These are phyloP conservation scores for Aspergillus sparsus DNA, from an alignment of 495 filamentous ascomycete genomes.

Conservation along the genomic window DNA sequence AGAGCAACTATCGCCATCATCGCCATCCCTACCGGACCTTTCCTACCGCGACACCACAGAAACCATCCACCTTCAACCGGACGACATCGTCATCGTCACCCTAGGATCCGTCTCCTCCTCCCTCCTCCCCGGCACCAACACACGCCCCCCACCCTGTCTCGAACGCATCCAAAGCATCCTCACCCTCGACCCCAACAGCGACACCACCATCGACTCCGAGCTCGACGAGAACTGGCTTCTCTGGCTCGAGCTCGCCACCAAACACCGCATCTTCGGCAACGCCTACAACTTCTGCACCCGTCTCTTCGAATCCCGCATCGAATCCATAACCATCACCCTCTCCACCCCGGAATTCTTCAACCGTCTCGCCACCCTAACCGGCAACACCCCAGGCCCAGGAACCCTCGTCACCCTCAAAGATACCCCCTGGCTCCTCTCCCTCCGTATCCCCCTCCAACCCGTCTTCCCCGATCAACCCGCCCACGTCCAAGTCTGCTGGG, in stretches of 20 bases:
- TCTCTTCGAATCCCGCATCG: constrained; percentile 35
- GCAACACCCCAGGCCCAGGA: constrained; percentile 32
- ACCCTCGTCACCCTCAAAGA: constrained; percentile 39
- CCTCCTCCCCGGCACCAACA: constrained; percentile 29
- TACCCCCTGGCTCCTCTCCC: constrained; percentile 39
- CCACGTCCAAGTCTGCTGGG: constrained; percentile 39
- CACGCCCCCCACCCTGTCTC: constrained; percentile 19
- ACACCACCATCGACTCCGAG: constrained; percentile 19
- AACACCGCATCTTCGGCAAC: constrained; percentile 38
- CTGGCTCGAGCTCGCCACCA: constrained; percentile 32
- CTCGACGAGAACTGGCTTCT: constrained; percentile 39
- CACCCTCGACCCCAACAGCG: constrained; percentile 27
- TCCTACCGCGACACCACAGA: no score
- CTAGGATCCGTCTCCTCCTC: constrained; percentile 35
- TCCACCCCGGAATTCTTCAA: constrained; percentile 33
- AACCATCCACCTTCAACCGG: constrained; percentile 17
- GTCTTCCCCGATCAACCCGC: constrained; percentile 38
- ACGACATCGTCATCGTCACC: constrained; percentile 36
- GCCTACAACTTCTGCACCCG: constrained; percentile 44
- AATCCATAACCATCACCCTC: constrained; percentile 45
- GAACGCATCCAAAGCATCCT: constrained; percentile 27
- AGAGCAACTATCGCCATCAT: no score
- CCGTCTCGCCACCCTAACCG: constrained; percentile 28
- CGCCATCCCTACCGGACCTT: no score
- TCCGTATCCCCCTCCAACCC: constrained; percentile 42